Percentiles rank a stretch among this genome's conserved stretches.
Conservation (phyloP, 495 filamentous ascomycete species). For the Parathielavia hyrcaniae region DNA sequence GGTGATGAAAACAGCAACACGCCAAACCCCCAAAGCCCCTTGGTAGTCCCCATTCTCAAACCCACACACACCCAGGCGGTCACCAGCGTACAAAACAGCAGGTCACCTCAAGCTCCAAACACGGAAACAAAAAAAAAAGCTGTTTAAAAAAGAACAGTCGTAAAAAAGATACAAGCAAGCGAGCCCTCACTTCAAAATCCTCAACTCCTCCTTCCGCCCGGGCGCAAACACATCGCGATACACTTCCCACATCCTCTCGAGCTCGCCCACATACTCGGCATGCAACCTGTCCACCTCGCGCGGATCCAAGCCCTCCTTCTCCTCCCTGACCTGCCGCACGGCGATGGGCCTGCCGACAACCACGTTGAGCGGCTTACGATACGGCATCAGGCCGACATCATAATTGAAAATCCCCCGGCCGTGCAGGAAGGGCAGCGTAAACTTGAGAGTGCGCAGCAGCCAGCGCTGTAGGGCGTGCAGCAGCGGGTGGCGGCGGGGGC, state of each 20-base stretch:
- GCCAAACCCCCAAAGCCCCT: too few species aligned
- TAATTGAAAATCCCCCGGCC: constrained; percentile 95
- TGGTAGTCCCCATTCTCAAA: too few species aligned
- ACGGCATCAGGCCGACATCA: constrained; percentile 92
- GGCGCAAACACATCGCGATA: constrained; percentile 82
- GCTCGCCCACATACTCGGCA: constrained; percentile 66
- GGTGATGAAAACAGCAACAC: too few species aligned
- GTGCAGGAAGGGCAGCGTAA: constrained; percentile 86
- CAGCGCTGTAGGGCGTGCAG: constrained; percentile 73
- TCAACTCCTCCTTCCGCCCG: constrained; percentile 64
- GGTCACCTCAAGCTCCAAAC: too few species aligned
- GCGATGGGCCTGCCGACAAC: constrained; percentile 78
- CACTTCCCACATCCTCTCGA: constrained; percentile 75
- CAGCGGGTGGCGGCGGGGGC: constrained; percentile 59
- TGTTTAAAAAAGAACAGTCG: too few species aligned
- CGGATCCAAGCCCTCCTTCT: constrained; percentile 51
- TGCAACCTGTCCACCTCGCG: constrained; percentile 77
- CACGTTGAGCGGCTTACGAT: constrained; percentile 76
- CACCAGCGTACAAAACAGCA: too few species aligned
- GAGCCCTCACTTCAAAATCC: constrained; percentile 74
- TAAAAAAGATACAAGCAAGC: too few species aligned
- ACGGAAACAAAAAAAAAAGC: too few species aligned
- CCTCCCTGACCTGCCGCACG: constrained; percentile 41
- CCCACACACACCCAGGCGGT: too few species aligned
- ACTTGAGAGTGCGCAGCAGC: constrained; percentile 79